phyloP scores from a whole-genome alignment of 2,329 filamentous ascomycete genomes.

The Taxawa tesnikishii region DNA sequence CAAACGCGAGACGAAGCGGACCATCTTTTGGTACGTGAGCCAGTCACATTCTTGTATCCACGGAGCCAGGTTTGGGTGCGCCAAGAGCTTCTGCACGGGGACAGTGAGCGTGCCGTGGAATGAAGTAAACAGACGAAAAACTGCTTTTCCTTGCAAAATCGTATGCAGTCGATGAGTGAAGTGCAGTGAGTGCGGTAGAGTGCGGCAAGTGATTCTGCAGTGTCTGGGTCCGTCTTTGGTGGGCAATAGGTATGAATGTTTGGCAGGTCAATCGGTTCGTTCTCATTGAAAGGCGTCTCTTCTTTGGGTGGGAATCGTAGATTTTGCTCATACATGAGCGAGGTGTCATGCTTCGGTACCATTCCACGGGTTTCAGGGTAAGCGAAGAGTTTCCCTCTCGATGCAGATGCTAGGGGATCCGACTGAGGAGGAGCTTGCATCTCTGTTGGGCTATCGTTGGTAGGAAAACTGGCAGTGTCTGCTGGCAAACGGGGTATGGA shows the following conservation, averaged over 20 bases:
- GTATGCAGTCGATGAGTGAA: conserved; percentile 86
- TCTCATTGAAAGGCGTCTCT: conserved; percentile 46
- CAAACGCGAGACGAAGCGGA: conserved; percentile 77
- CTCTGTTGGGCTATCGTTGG: conserved; percentile 18
- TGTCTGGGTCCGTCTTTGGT: conserved; percentile 69
- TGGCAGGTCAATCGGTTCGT: conserved; percentile 69
- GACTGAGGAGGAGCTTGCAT: conserved; percentile 13
- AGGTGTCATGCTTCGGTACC: conserved; percentile 25
- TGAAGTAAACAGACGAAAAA: conserved; percentile 92
- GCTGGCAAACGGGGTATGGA: conserved; percentile 32
- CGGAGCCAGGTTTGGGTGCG: conserved; percentile 64
- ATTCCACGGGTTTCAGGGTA: conserved; percentile 32
- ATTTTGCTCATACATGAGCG: conserved; percentile 46
- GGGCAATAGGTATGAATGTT: conserved; percentile 74
- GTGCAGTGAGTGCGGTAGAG: conserved; percentile 92
- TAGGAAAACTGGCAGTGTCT: conserved; percentile 35
- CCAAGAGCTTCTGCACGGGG: conserved; percentile 86
- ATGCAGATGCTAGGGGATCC: conserved; percentile 24
- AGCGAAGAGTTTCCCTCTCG: conserved; percentile 32
- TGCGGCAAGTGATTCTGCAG: conserved; percentile 72
- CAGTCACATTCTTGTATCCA: conserved; percentile 98
- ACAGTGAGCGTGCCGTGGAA: conserved; percentile 96
- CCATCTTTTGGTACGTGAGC: conserved; percentile 93
- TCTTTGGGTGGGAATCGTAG: conserved; percentile 50
- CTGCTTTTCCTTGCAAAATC: conserved; percentile 92